Conservation (phyloP, 441 rosid genomes). For the Populus hybrid region DNA sequence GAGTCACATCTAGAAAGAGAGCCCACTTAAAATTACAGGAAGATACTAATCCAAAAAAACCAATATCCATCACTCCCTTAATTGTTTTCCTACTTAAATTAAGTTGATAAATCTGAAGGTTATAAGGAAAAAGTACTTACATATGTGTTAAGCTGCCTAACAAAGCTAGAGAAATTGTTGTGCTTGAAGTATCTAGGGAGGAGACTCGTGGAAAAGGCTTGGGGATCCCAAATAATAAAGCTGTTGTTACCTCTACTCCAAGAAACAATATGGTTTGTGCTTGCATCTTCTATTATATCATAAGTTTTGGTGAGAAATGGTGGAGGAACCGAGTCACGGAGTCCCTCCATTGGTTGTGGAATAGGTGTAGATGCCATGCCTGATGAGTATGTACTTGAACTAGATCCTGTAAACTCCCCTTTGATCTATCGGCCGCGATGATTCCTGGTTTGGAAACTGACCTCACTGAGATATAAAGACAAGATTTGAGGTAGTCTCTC, state of each 20-base stretch:
- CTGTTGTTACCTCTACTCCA: slow-evolving; percentile 68
- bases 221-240: slow-evolving; percentile 76
- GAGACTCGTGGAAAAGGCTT: slow-evolving; percentile 48
- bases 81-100: background rate
- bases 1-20: background rate
- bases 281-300: slow-evolving; percentile 61
- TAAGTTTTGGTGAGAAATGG: slow-evolving; percentile 76
- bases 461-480: background rate
- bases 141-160: too few relatives aligned
- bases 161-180: too few relatives aligned
- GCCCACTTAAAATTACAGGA: background rate
- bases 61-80: background rate
- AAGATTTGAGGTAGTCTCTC: background rate
- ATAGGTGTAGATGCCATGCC: slow-evolving; percentile 8
- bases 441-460: slow-evolving; percentile 20
- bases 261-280: slow-evolving; percentile 56
- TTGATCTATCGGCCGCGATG: slow-evolving; percentile 18
- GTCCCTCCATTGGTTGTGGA: slow-evolving; percentile 75
- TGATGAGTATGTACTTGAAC: slow-evolving; percentile 4
- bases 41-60: background rate
- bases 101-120: background rate
- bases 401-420: slow-evolving; percentile 20
- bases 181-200: slow-evolving; percentile 32
- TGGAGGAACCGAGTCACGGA: slow-evolving; percentile 59
- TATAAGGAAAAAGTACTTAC: slow-evolving; percentile 7